A percentile compares a stretch with the other conserved stretches of the same genome.
Conservation (phyloP, 352 stramenopile species). For the Phytophthora sp. region DNA sequence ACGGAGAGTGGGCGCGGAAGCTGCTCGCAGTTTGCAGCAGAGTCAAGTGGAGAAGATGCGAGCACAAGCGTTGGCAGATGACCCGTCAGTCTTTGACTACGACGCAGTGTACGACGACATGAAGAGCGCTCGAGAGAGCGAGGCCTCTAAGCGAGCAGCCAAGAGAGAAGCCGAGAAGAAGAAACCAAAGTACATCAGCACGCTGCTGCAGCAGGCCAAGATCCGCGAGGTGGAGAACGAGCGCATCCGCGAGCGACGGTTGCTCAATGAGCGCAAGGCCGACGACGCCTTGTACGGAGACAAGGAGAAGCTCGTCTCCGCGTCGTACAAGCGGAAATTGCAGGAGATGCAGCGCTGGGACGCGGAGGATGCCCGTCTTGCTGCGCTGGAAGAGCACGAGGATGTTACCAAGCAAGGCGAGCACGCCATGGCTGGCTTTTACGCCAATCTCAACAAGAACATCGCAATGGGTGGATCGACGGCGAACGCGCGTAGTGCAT, state of each 20-base stretch:
- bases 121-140: slow-evolving; percentile 45
- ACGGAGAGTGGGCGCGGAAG: slow-evolving; percentile 50
- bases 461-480: slow-evolving; percentile 90
- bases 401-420: slow-evolving; percentile 79
- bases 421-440: slow-evolving; percentile 88
- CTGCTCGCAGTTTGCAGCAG: slow-evolving; percentile 57
- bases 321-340: slow-evolving; percentile 93
- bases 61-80: slow-evolving; percentile 67
- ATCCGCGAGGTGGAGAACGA: slow-evolving; percentile 91
- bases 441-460: slow-evolving; percentile 93
- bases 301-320: slow-evolving; percentile 92
- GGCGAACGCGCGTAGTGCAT: slow-evolving; percentile 75
- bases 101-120: slow-evolving; percentile 91
- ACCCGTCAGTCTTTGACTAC: slow-evolving; percentile 91
- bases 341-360: slow-evolving; percentile 91
- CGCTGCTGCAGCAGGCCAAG: slow-evolving; percentile 89
- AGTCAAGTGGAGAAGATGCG: slow-evolving; percentile 55
- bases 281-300: slow-evolving; percentile 86
- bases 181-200: slow-evolving; percentile 90
- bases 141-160: slow-evolving; percentile 47
- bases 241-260: slow-evolving; percentile 82
- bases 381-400: slow-evolving; percentile 66
- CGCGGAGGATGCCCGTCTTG: slow-evolving; percentile 70
- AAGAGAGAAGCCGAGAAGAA: slow-evolving; percentile 70
- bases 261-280: slow-evolving; percentile 85